Conservation (phyloP, 345 rosid genomes). For the Turritis glabra region DNA sequence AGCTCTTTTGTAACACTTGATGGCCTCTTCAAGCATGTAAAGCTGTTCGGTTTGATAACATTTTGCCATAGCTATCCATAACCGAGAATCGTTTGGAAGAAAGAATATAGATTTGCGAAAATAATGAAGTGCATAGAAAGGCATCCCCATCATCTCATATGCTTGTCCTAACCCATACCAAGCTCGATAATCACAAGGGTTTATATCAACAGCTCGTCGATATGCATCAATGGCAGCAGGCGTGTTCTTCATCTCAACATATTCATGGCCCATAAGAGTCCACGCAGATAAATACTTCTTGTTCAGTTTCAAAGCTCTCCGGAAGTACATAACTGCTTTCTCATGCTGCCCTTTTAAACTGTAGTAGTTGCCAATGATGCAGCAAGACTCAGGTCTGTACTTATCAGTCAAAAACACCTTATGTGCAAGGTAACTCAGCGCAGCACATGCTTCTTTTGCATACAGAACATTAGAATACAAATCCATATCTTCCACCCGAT, state of each 20-base stretch:
- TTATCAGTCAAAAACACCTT: slow-evolving; percentile 83
- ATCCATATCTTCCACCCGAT: slow-evolving; percentile 95
- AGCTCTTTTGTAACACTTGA: slow-evolving; percentile 89
- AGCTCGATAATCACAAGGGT: slow-evolving; percentile 86
- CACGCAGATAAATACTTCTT: slow-evolving; percentile 91
- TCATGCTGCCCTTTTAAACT: slow-evolving; percentile 97
- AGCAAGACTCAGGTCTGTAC: slow-evolving; percentile 95
- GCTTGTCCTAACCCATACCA: slow-evolving; percentile 99
- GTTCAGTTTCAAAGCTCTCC: slow-evolving; percentile 94
- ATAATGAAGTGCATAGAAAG: slow-evolving; percentile 92
- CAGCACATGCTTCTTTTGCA: slow-evolving; percentile 88
- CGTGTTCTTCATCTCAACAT: slow-evolving; percentile 94
- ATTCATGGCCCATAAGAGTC: slow-evolving; percentile 99
- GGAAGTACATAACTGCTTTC: slow-evolving; percentile 86
- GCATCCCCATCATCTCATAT: slow-evolving; percentile 95
- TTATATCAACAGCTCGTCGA: slow-evolving; percentile 89
- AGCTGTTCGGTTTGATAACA: slow-evolving; percentile 89
- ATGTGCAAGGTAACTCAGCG: slow-evolving; percentile 91
- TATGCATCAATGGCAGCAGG: slow-evolving; percentile 98
- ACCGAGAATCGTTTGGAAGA: slow-evolving; percentile 87
- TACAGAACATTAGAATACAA: slow-evolving; percentile 93
- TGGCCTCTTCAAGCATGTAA: slow-evolving; percentile 89
- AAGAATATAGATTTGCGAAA: slow-evolving; percentile 86
- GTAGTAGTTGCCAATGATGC: slow-evolving; percentile 94
- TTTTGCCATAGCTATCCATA: slow-evolving; percentile 98